Evolutionary conservation across 2,329 filamentous ascomycete species (phyloP).

Genomic region (Verticillium nonalfalfae): DNA sequence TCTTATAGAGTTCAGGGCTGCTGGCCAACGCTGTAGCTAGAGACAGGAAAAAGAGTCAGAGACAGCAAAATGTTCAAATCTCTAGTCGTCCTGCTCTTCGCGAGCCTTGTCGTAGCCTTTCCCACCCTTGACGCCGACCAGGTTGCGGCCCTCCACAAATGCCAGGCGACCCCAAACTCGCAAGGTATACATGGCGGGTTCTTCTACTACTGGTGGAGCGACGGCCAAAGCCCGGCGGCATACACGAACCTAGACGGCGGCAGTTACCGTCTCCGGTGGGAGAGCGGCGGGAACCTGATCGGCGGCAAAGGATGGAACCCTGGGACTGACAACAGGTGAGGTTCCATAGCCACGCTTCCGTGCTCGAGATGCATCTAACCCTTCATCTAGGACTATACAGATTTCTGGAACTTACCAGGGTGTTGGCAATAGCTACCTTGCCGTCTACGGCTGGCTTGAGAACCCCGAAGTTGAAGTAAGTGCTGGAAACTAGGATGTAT

Average conservation of each 20-base stretch:
- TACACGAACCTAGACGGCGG: slow-evolving; percentile 33
- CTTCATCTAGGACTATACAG: slow-evolving; percentile 32
- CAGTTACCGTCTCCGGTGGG: slow-evolving; percentile 37
- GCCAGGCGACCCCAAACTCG: not conserved
- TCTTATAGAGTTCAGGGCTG: not conserved
- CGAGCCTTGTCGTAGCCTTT: not conserved
- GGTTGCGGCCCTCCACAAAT: not conserved
- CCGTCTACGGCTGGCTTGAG: slow-evolving; percentile 30
- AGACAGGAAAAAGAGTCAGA: not conserved
- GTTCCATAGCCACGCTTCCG: not conserved
- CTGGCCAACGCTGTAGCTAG: not conserved
- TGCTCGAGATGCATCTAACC: too few species aligned
- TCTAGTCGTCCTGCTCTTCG: not conserved
- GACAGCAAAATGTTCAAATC: not conserved
- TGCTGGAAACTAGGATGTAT: not conserved
- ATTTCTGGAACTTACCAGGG: slow-evolving; percentile 40
- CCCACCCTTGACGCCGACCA: not conserved
- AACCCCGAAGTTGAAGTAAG: slow-evolving; percentile 23
- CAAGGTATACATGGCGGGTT: slow-evolving; percentile 28
- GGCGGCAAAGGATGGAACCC: slow-evolving; percentile 53
- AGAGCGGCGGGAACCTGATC: slow-evolving; percentile 42
- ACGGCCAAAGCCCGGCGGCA: slow-evolving; percentile 30
- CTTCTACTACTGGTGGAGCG: slow-evolving; percentile 42
- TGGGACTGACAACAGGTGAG: slow-evolving; percentile 22
- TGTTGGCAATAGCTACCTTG: slow-evolving; percentile 38